These are phyloP conservation scores for Podila clonocystis DNA, from an alignment of 192 early-diverging fungal genomes.

Conservation along the genomic window DNA sequence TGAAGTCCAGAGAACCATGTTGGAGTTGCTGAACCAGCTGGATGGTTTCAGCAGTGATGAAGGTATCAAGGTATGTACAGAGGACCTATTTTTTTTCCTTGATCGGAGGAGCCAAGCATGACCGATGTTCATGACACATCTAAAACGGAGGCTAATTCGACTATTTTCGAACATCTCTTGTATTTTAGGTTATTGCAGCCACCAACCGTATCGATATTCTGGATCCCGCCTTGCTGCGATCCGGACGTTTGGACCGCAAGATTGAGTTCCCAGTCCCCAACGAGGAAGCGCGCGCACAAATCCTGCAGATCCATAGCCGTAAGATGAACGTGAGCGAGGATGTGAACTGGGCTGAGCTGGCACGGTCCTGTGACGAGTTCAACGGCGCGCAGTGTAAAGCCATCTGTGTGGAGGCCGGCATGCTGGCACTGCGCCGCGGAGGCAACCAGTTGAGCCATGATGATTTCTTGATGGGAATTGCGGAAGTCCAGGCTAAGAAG, in stretches of 20 bases:
- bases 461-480: conserved; percentile 96
- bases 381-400: conserved; percentile 99
- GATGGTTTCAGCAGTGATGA: conserved; percentile 97
- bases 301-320: conserved; percentile 97
- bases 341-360: conserved; percentile 97
- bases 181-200: conserved; percentile 88
- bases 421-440: conserved; percentile 94
- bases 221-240: conserved; percentile 89
- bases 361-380: conserved; percentile 96
- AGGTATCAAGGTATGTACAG: conserved; percentile 84
- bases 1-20: conserved; percentile 98
- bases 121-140: not conserved
- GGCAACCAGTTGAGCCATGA: conserved; percentile 92
- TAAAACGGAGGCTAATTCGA: not conserved
- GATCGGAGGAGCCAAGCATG: not conserved
- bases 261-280: conserved; percentile 94
- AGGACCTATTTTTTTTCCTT: conserved; percentile 1
- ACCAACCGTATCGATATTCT: conserved; percentile 97
- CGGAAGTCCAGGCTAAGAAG: conserved; percentile 99
- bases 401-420: conserved; percentile 97
- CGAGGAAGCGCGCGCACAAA: conserved; percentile 94
- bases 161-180: not conserved
- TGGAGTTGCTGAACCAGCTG: conserved; percentile 97
- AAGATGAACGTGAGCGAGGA: conserved; percentile 97
- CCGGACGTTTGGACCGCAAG: conserved; percentile 91